phyloP scores from a whole-genome alignment of 2,329 filamentous ascomycete species.

The Pochonia chlamydosporia region DNA sequence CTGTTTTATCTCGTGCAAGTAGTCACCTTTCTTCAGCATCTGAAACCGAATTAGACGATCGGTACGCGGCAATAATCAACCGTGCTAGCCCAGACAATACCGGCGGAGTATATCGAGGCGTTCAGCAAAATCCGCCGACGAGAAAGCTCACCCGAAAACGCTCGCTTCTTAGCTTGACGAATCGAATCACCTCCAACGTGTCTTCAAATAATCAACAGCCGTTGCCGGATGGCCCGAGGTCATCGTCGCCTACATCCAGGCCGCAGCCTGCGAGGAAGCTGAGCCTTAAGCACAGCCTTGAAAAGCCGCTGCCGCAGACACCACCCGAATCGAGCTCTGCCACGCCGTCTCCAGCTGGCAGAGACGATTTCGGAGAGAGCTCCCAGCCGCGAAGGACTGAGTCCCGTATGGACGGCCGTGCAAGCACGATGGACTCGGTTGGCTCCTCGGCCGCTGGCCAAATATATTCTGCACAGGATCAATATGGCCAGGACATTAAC shows the following conservation, averaged over 20 bases:
- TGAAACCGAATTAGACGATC: slow-evolving; percentile 39
- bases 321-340: slow-evolving; percentile 26
- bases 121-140: slow-evolving; percentile 40
- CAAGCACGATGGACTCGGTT: slow-evolving; percentile 44
- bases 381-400: slow-evolving; percentile 9
- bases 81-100: slow-evolving; percentile 39
- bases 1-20: slow-evolving; percentile 17
- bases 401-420: slow-evolving; percentile 32
- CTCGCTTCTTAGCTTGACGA: slow-evolving; percentile 35
- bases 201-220: slow-evolving; percentile 4
- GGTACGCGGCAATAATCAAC: slow-evolving; percentile 18
- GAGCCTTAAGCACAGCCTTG: slow-evolving; percentile 51
- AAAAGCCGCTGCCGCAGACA: slow-evolving; percentile 51
- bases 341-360: slow-evolving; percentile 27
- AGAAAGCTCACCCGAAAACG: slow-evolving; percentile 36
- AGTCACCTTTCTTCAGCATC: slow-evolving; percentile 30
- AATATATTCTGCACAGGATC: slow-evolving; percentile 28
- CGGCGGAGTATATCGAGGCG: slow-evolving; percentile 45
- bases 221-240: slow-evolving; percentile 11
- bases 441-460: slow-evolving; percentile 27
- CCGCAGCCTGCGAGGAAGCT: slow-evolving; percentile 46
- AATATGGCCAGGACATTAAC: slow-evolving; percentile 31
- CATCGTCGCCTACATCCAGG: slow-evolving; percentile 12
- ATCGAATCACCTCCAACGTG: slow-evolving; percentile 11
- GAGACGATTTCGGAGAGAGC: slow-evolving; percentile 13